Percentiles rank a stretch among this genome's conserved stretches.
These are phyloP conservation scores for Ogataea trehaloabstinens DNA, from an alignment of 805 yeast genomes.

Conservation along the genomic window DNA sequence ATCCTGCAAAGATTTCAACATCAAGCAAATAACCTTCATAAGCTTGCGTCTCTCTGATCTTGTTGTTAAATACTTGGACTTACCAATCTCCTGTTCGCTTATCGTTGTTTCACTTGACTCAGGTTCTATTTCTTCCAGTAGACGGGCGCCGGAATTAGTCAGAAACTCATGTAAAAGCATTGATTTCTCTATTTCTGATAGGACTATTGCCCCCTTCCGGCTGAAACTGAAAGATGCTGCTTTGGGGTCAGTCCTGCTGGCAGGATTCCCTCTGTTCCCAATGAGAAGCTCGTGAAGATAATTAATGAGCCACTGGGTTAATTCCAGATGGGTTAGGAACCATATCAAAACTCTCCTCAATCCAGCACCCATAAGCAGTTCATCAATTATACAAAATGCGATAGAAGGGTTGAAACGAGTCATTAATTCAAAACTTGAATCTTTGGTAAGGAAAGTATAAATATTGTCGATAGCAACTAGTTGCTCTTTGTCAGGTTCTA, in stretches of 20 bases:
- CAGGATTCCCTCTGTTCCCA: conserved; percentile 50
- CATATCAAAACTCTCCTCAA: conserved; percentile 62
- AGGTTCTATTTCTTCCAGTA: conserved; percentile 34
- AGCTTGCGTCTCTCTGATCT: conserved; percentile 36
- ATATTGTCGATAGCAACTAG: conserved; percentile 49
- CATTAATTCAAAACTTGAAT: conserved; percentile 46
- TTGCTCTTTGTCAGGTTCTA: conserved; percentile 22
- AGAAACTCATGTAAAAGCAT: conserved; percentile 73
- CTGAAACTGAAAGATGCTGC: conserved; percentile 42
- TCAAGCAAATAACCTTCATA: conserved; percentile 57
- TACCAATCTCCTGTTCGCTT: conserved; percentile 12
- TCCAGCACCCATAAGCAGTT: conserved; percentile 67
- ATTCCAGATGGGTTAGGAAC: conserved; percentile 62
- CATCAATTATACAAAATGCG: conserved; percentile 60
- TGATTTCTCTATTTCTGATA: conserved; percentile 59
- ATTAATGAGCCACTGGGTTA: conserved; percentile 54
- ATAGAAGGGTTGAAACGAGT: conserved; percentile 50
- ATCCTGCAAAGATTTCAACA: conserved; percentile 53
- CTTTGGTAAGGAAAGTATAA: conserved; percentile 44
- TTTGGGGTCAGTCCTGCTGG: conserved; percentile 3
- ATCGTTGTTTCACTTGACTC: conserved; percentile 17
- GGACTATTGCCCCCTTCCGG: conserved; percentile 51
- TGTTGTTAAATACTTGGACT: conserved; percentile 30
- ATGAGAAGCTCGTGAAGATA: conserved; percentile 61
- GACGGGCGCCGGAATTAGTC: conserved; percentile 47